Conservation (phyloP, 306 rosid genomes). For the Cotoneaster glaucophyllus region DNA sequence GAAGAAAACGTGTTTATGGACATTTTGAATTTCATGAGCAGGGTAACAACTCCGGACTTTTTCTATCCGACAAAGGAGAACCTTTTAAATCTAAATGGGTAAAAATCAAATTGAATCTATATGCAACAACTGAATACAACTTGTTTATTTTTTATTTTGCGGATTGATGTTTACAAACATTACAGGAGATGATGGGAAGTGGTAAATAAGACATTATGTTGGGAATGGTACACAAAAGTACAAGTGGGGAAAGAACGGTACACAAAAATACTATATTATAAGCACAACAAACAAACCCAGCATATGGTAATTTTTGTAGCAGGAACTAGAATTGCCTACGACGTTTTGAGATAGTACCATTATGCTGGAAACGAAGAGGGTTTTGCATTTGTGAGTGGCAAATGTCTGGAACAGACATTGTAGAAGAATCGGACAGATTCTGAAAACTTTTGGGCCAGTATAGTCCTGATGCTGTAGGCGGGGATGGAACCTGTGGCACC, state of each 20-base stretch:
- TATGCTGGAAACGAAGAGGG: conserved; percentile 16
- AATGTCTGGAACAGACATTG: conserved; percentile 64
- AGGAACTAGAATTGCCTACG: conserved; percentile 35
- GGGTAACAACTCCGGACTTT: background rate
- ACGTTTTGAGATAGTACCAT: conserved; percentile 25
- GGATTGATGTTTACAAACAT: conserved; percentile 1
- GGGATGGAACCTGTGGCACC: conserved; percentile 84
- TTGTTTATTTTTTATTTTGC: background rate
- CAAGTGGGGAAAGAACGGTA: background rate
- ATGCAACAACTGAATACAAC: conserved; percentile 6
- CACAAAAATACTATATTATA: background rate
- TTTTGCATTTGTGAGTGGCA: conserved; percentile 31
- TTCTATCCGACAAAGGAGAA: background rate
- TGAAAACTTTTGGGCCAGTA: conserved; percentile 62
- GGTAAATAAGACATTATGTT: no score
- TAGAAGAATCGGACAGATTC: conserved; percentile 24
- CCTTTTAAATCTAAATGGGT: background rate
- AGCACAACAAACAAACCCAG: conserved; percentile 1
- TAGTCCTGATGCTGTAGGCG: conserved; percentile 84
- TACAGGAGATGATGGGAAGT: background rate
- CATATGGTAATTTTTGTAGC: background rate
- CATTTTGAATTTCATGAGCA: background rate
- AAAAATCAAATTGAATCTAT: background rate
- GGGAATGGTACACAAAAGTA: no score
- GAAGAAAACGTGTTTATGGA: background rate